These are phyloP conservation scores for Fraxinus xanthoxyloides DNA, from an alignment of 305 asterid species.

Conservation along the genomic window DNA sequence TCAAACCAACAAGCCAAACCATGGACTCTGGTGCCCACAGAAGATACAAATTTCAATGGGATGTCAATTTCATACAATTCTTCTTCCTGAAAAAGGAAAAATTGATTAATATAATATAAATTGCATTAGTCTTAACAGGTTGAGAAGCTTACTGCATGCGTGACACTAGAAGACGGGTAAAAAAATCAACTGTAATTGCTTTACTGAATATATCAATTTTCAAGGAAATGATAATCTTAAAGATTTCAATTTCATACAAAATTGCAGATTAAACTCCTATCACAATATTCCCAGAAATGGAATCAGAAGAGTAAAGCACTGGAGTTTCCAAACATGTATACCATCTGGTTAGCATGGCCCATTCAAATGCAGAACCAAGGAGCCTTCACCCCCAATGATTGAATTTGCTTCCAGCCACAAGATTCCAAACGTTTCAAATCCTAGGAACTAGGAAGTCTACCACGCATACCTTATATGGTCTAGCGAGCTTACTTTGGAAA, in stretches of 20 bases:
- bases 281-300: not conserved
- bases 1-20: conserved; percentile 99
- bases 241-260: not conserved
- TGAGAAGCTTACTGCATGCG: conserved; percentile 10
- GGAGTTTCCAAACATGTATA: not conserved
- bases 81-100: conserved; percentile 66
- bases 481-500: not conserved
- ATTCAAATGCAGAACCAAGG: not conserved
- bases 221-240: not conserved
- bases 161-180: not conserved
- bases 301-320: not conserved
- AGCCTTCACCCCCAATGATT: not conserved
- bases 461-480: not conserved
- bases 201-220: not conserved
- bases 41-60: conserved; percentile 70
- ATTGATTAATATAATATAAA: conserved; percentile 6
- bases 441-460: not conserved
- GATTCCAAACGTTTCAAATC: not conserved
- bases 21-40: conserved; percentile 90
- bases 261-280: not conserved
- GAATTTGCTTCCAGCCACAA: conserved; percentile 6
- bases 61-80: conserved; percentile 85
- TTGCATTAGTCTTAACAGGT: not conserved
- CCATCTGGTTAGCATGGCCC: not conserved
- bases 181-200: not conserved